phyloP scores from a whole-genome alignment of 2,329 filamentous ascomycete genomes.

The Xylaria sp. region DNA sequence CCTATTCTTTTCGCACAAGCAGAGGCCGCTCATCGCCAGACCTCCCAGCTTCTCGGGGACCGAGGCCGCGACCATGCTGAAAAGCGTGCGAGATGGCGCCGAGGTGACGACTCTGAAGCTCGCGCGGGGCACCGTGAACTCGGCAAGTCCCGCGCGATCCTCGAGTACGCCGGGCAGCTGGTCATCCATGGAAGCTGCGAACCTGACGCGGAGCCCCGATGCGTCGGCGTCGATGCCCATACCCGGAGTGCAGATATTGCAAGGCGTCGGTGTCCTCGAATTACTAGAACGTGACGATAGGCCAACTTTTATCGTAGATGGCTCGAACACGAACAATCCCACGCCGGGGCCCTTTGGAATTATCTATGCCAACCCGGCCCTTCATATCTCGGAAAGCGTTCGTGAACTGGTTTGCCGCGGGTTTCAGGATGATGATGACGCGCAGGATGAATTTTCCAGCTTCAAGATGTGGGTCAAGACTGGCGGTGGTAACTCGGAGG shows the following conservation, averaged over 20 bases:
- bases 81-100: constrained; percentile 47
- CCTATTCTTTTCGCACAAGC: constrained; percentile 54
- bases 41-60: constrained; percentile 43
- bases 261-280: constrained; percentile 69
- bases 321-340: constrained; percentile 60
- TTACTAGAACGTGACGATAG: constrained; percentile 76
- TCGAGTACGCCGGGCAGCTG: constrained; percentile 57
- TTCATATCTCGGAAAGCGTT: constrained; percentile 60
- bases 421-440: constrained; percentile 43
- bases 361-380: constrained; percentile 68
- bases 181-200: constrained; percentile 56
- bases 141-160: constrained; percentile 50
- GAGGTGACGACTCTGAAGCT: constrained; percentile 60
- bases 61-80: constrained; percentile 53
- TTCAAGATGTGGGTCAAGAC: constrained; percentile 73
- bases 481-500: constrained; percentile 54
- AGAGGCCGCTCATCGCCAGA: constrained; percentile 41
- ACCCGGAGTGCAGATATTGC: constrained; percentile 59
- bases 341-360: constrained; percentile 59
- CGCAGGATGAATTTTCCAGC: constrained; percentile 54
- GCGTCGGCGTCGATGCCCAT: constrained; percentile 45
- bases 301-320: constrained; percentile 75
- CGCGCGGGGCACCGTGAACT: constrained; percentile 55
- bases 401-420: constrained; percentile 60
- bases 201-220: constrained; percentile 57